These are phyloP conservation scores for Carex littledalei DNA, from an alignment of 176 grass and related monocot species.

Conservation along the genomic window DNA sequence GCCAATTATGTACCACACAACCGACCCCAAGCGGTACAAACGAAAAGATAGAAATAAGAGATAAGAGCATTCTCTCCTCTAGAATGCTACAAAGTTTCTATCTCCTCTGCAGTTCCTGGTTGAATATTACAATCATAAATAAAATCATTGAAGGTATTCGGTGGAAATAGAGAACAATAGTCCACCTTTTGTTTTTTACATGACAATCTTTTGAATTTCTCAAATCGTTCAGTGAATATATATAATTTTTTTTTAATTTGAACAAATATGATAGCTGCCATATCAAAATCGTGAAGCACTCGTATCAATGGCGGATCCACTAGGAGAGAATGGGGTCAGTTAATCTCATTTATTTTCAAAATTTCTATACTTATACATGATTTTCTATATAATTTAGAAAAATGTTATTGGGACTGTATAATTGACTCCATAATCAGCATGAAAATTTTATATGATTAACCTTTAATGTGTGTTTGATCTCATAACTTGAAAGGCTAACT, in stretches of 20 bases:
- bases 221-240: background rate
- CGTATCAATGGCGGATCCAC: background rate
- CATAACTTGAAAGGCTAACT: too few species aligned
- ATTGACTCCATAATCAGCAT: too few species aligned
- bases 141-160: background rate
- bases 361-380: too few species aligned
- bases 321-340: too few species aligned
- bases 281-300: background rate
- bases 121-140: constrained; percentile 5
- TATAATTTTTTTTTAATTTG: background rate
- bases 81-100: background rate
- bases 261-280: background rate
- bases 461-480: too few species aligned
- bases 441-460: too few species aligned
- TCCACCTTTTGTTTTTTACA: background rate
- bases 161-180: background rate
- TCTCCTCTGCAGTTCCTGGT: background rate
- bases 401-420: too few species aligned
- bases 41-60: constrained; percentile 9
- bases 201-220: background rate
- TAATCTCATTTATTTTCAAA: too few species aligned
- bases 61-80: background rate
- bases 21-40: background rate
- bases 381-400: too few species aligned
- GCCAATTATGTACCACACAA: constrained; percentile 25